Evolutionary conservation across 2,329 filamentous ascomycete species (phyloP).

Genomic region (Bimuria novae-zelandiae): DNA sequence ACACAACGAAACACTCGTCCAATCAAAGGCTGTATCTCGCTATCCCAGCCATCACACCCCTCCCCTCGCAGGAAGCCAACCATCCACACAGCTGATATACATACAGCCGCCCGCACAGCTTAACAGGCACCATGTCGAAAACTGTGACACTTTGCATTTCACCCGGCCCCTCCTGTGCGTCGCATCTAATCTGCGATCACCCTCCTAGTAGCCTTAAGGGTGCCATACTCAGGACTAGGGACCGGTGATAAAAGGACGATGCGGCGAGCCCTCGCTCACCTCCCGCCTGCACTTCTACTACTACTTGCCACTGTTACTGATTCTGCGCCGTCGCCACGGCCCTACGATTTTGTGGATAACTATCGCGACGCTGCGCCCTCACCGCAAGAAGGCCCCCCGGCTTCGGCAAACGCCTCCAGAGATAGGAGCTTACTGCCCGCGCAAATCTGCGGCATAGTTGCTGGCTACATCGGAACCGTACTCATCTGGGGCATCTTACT

Average conservation of each 20-base stretch:
- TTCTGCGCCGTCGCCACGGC: constrained; percentile 10
- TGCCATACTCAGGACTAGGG: not conserved
- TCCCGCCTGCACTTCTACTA: constrained; percentile 9
- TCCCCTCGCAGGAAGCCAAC: constrained; percentile 3
- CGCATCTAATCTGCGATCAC: constrained; percentile 24
- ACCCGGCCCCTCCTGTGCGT: constrained; percentile 31
- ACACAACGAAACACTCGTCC: constrained; percentile 32
- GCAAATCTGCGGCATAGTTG: constrained; percentile 82
- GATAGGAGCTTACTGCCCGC: constrained; percentile 68
- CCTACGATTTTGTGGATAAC: constrained; percentile 18
- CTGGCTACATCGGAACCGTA: constrained; percentile 78
- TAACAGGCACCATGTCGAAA: constrained; percentile 25
- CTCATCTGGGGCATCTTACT: constrained; percentile 69
- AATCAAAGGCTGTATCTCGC: constrained; percentile 31
- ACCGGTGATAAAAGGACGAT: constrained; percentile 5
- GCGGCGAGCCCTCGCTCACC: constrained; percentile 6
- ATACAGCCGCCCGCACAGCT: constrained; percentile 24
- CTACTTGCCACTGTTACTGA: constrained; percentile 4
- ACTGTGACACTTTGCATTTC: constrained; percentile 30
- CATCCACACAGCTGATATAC: constrained; percentile 22
- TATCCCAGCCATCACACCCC: constrained; percentile 30
- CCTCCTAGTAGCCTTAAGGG: constrained; percentile 22
- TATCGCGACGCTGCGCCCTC: constrained; percentile 24
- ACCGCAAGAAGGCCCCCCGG: constrained; percentile 36
- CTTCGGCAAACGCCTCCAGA: constrained; percentile 34